These are phyloP conservation scores for Capronia americana DNA, from an alignment of 2,329 filamentous ascomycete genomes.

Conservation along the genomic window DNA sequence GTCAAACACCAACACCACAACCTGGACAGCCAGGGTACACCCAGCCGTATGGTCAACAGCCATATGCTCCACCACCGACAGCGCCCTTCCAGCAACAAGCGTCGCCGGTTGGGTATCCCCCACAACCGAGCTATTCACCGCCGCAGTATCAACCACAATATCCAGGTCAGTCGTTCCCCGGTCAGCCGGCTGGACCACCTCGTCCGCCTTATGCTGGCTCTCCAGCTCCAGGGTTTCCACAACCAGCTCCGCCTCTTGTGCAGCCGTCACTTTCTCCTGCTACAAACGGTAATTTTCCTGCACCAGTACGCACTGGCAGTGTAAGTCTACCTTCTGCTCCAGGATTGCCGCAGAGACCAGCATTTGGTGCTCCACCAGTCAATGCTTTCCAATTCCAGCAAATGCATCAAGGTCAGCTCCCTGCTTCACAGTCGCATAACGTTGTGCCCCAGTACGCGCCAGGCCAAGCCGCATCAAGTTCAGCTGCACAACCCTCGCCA, in stretches of 20 bases:
- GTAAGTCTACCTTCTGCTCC: slow-evolving; percentile 62
- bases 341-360: slow-evolving; percentile 66
- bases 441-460: slow-evolving; percentile 34
- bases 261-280: slow-evolving; percentile 46
- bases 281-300: slow-evolving; percentile 41
- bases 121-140: slow-evolving; percentile 45
- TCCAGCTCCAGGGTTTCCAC: slow-evolving; percentile 49
- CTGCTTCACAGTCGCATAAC: slow-evolving; percentile 44
- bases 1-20: slow-evolving; percentile 40
- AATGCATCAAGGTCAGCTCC: slow-evolving; percentile 60
- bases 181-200: slow-evolving; percentile 42
- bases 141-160: slow-evolving; percentile 43
- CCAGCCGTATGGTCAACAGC: slow-evolving; percentile 30
- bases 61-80: slow-evolving; percentile 26
- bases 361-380: slow-evolving; percentile 61
- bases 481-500: slow-evolving; percentile 33
- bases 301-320: slow-evolving; percentile 54
- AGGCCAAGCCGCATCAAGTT: slow-evolving; percentile 25
- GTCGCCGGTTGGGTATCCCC: slow-evolving; percentile 32
- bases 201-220: slow-evolving; percentile 51
- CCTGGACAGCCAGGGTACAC: slow-evolving; percentile 35
- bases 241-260: slow-evolving; percentile 53
- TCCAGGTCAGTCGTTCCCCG: slow-evolving; percentile 47
- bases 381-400: slow-evolving; percentile 63
- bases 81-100: slow-evolving; percentile 35